Evolutionary conservation across 306 rosid species (phyloP).

Genomic region (Corylus heterophylla): DNA sequence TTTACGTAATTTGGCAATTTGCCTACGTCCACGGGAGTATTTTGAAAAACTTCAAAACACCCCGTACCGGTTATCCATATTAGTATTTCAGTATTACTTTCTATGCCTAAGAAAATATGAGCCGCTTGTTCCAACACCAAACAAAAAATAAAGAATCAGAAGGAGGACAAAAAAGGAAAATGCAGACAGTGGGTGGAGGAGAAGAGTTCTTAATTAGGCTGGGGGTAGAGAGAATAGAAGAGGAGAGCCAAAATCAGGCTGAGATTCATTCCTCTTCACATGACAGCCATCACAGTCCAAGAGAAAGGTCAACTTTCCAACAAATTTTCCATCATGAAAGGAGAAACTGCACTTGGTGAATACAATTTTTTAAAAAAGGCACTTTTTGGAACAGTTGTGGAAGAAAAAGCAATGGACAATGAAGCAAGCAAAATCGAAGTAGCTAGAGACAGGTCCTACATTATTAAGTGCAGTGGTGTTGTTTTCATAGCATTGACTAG

Average conservation of each 20-base stretch:
- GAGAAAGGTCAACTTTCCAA: conserved; percentile 23
- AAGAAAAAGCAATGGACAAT: conserved; percentile 9
- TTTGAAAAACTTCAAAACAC: no score
- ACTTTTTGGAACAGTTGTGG: neutral
- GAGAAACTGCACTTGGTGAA: conserved; percentile 22
- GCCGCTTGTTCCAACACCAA: no score
- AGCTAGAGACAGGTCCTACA: conserved; percentile 25
- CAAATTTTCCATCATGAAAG: conserved; percentile 27
- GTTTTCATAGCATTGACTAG: conserved; percentile 20
- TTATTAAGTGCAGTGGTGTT: conserved; percentile 20
- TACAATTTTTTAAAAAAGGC: neutral
- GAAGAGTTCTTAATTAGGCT: no score
- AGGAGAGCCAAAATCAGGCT: neutral
- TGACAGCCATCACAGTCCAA: neutral
- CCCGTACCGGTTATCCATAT: no score
- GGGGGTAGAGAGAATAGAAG: no score
- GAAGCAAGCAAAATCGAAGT: conserved; percentile 13
- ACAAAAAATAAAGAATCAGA: no score
- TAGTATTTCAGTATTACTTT: no score
- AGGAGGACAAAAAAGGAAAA: no score
- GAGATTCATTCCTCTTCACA: neutral
- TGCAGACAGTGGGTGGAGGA: no score
- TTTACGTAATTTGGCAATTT: no score
- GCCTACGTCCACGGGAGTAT: no score
- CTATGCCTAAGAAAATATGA: no score